Conservation (phyloP, 352 stramenopile species). For the Globisporangium barbulae region DNA sequence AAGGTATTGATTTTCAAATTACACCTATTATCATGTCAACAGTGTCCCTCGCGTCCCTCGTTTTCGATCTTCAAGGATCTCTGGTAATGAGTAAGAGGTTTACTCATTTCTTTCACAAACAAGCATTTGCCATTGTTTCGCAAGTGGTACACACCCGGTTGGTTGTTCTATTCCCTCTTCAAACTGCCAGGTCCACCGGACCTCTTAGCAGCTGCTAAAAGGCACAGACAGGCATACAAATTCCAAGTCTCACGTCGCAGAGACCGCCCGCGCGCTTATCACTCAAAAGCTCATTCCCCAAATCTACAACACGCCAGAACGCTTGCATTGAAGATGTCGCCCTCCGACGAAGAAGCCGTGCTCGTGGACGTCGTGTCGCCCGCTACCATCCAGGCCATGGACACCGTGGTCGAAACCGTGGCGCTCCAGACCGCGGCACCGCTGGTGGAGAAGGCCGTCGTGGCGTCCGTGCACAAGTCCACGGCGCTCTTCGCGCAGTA, state of each 20-base stretch:
- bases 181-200: not conserved
- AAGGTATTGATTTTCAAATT: too few species aligned
- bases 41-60: not conserved
- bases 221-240: not conserved
- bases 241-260: not conserved
- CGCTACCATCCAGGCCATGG: not conserved
- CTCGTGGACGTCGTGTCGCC: conserved; percentile 11
- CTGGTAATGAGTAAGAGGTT: not conserved
- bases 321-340: conserved; percentile 10
- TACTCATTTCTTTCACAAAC: too few species aligned
- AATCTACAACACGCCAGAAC: conserved; percentile 1
- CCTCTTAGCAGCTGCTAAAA: not conserved
- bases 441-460: conserved; percentile 7
- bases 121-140: not conserved
- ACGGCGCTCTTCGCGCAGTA: conserved; percentile 38
- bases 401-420: not conserved
- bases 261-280: not conserved
- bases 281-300: not conserved
- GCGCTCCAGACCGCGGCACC: conserved; percentile 5
- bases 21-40: conserved; percentile 1
- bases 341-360: conserved; percentile 19
- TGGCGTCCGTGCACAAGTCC: not conserved
- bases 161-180: too few species aligned
- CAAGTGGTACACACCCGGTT: not conserved
- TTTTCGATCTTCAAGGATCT: not conserved